Conservation (phyloP, 768 basidiomycete genomes). For the Termitomyces sp. region DNA sequence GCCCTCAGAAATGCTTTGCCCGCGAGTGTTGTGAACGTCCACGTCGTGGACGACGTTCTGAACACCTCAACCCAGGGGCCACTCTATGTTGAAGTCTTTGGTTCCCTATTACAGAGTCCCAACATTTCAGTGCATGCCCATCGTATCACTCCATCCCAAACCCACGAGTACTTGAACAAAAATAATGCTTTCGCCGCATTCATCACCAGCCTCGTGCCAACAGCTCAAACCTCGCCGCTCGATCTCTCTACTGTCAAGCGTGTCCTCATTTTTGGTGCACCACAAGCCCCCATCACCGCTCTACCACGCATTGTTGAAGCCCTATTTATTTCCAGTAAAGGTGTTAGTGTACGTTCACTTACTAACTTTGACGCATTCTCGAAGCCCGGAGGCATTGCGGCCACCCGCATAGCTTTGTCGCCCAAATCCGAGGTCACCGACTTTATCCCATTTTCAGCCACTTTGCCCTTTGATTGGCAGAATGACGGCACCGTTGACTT, state of each 20-base stretch:
- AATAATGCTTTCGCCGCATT: conserved; percentile 44
- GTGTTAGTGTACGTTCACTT: conserved; percentile 57
- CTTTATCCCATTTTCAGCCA: conserved; percentile 49
- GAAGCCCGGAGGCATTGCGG: conserved; percentile 65
- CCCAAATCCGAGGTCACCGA: conserved; percentile 35
- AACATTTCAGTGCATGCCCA: conserved; percentile 47
- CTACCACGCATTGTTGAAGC: conserved; percentile 57
- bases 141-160: conserved; percentile 55
- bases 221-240: conserved; percentile 32
- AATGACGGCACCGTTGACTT: conserved; percentile 60
- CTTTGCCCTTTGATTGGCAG: conserved; percentile 52
- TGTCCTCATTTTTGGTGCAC: conserved; percentile 63
- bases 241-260: conserved; percentile 52
- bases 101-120: conserved; percentile 45
- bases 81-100: conserved; percentile 72
- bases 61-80: conserved; percentile 56
- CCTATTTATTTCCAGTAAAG: conserved; percentile 50
- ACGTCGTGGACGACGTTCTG: conserved; percentile 80
- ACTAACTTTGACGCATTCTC: conserved; percentile 76
- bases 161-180: conserved; percentile 46
- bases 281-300: conserved; percentile 50
- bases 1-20: conserved; percentile 64
- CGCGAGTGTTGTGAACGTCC: conserved; percentile 49
- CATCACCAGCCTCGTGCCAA: conserved; percentile 28
- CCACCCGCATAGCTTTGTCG: conserved; percentile 66